Evolutionary conservation across 805 yeast genomes (phyloP).

Genomic region (Starmerella riodocensis): DNA sequence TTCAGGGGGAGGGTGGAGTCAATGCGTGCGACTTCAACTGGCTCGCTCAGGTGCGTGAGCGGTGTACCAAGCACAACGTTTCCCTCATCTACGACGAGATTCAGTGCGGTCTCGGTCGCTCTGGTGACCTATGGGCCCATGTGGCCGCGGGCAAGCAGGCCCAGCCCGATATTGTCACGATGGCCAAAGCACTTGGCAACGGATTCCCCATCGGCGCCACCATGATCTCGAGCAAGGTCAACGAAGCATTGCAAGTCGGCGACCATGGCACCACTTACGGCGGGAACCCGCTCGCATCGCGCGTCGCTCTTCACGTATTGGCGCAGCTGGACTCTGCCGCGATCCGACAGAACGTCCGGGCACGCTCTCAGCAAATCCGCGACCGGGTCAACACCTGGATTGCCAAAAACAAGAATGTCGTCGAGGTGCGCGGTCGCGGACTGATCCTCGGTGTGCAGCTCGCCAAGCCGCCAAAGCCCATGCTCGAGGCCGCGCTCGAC

Average conservation of each 20-base stretch:
- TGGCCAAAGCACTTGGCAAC: constrained; percentile 93
- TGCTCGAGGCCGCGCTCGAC: constrained; percentile 61
- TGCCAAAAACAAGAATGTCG: constrained; percentile 42
- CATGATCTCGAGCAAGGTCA: constrained; percentile 69
- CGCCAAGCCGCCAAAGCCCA: constrained; percentile 41
- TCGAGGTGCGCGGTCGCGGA: constrained; percentile 77
- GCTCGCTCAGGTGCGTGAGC: constrained; percentile 47
- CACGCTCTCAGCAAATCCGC: constrained; percentile 45
- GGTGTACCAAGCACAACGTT: constrained; percentile 58
- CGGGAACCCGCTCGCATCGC: constrained; percentile 86
- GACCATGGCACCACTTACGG: constrained; percentile 98
- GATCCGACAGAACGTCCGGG: constrained; percentile 47
- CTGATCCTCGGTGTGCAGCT: constrained; percentile 76
- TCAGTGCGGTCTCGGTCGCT: constrained; percentile 90
- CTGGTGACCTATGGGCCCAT: constrained; percentile 92
- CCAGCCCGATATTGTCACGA: constrained; percentile 86
- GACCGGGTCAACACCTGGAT: constrained; percentile 30
- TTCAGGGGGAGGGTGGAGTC: constrained; percentile 97
- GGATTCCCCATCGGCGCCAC: constrained; percentile 96
- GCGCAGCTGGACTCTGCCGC: constrained; percentile 47
- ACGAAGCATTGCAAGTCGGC: constrained; percentile 61
- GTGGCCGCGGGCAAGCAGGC: constrained; percentile 58
- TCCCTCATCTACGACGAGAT: constrained; percentile 85
- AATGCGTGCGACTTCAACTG: constrained; percentile 53
- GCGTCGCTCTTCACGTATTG: constrained; percentile 67